Conservation (phyloP, 2,329 filamentous ascomycete genomes). For the Alternaria burnsii region DNA sequence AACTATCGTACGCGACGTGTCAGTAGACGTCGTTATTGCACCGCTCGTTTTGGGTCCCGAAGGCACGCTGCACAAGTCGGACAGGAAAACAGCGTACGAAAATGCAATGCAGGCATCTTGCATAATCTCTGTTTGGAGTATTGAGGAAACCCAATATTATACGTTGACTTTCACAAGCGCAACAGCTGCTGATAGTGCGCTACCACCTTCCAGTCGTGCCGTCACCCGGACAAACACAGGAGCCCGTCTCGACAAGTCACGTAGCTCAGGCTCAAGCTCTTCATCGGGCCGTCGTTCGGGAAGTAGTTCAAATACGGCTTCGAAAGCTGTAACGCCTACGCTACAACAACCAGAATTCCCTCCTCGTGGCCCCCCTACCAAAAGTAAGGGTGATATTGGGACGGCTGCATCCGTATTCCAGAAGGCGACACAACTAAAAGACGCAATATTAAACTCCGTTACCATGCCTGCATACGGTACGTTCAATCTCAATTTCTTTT, state of each 20-base stretch:
- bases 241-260: slow-evolving; percentile 42
- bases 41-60: slow-evolving; percentile 40
- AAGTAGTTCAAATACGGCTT: slow-evolving; percentile 45
- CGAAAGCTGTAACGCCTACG: slow-evolving; percentile 60
- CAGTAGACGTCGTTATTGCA: slow-evolving; percentile 73
- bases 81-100: slow-evolving; percentile 25
- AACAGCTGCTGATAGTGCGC: slow-evolving; percentile 23
- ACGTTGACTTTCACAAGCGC: slow-evolving; percentile 78
- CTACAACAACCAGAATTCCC: slow-evolving; percentile 70
- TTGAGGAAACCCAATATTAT: slow-evolving; percentile 73
- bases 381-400: slow-evolving; percentile 57
- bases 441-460: slow-evolving; percentile 78
- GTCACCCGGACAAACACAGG: slow-evolving; percentile 54
- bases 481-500: slow-evolving; percentile 6
- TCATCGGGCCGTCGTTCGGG: slow-evolving; percentile 47
- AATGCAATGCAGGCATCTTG: slow-evolving; percentile 70
- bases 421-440: slow-evolving; percentile 78
- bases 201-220: slow-evolving; percentile 48
- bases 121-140: slow-evolving; percentile 79
- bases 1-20: slow-evolving; percentile 65
- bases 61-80: slow-evolving; percentile 19
- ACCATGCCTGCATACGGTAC: slow-evolving; percentile 72
- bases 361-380: slow-evolving; percentile 70
- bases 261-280: slow-evolving; percentile 52
- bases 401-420: slow-evolving; percentile 72